These are phyloP conservation scores for Tardiomyces depauwii DNA, from an alignment of 1,139 yeast species.

Conservation along the genomic window DNA sequence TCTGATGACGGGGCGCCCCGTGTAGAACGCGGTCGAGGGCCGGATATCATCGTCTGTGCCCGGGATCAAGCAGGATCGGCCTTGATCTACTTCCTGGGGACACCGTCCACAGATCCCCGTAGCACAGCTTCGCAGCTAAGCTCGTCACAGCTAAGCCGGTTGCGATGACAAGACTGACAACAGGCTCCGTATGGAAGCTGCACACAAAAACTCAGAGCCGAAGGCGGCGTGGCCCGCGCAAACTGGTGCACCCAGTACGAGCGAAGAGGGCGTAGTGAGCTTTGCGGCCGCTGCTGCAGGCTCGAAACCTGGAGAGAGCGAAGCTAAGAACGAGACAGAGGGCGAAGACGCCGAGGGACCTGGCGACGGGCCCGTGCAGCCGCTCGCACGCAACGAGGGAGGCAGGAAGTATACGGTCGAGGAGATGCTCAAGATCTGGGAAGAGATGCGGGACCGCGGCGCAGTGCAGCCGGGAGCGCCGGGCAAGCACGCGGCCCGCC, in stretches of 20 bases:
- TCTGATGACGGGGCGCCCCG: too few relatives aligned
- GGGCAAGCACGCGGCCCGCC: constrained; percentile 12
- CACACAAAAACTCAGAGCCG: neutral
- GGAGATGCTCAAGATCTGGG: constrained; percentile 46
- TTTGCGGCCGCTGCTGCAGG: neutral
- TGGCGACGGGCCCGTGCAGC: neutral
- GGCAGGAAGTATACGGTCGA: constrained; percentile 35
- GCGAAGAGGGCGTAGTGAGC: neutral
- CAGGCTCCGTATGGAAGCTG: too few relatives aligned
- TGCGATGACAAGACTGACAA: too few relatives aligned
- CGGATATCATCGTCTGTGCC: too few relatives aligned
- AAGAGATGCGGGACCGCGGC: constrained; percentile 30
- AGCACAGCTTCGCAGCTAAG: too few relatives aligned
- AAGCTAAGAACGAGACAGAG: neutral
- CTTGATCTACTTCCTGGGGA: too few relatives aligned
- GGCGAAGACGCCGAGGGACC: neutral
- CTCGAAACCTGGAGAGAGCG: neutral
- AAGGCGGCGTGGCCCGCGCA: neutral
- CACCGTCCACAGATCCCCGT: too few relatives aligned
- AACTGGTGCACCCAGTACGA: neutral
- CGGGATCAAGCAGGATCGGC: too few relatives aligned
- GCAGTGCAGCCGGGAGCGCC: constrained; percentile 19
- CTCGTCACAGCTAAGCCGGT: too few relatives aligned
- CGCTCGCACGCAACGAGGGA: neutral
- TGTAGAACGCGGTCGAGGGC: too few relatives aligned